Evolutionary conservation across 495 filamentous ascomycete genomes (phyloP).

Genomic region (Annulohypoxylon bovei): DNA sequence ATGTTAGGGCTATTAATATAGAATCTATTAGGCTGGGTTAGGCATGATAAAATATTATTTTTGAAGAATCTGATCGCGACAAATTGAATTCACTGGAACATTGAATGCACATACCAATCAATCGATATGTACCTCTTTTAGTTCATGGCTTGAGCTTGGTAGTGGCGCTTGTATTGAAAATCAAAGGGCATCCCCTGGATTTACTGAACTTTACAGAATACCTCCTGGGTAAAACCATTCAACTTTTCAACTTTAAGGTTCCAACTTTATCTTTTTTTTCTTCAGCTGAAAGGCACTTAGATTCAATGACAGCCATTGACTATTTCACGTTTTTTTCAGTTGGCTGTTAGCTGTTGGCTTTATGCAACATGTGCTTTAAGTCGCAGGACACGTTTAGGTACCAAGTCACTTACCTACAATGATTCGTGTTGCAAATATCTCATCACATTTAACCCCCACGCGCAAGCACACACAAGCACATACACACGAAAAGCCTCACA

Average conservation of each 20-base stretch:
- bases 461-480: not conserved
- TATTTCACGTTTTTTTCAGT: not conserved
- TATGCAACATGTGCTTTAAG: not conserved
- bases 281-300: not conserved
- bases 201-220: not conserved
- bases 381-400: not conserved
- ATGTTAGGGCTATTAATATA: not conserved
- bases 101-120: not conserved
- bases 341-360: not conserved
- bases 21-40: not conserved
- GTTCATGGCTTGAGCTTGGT: not conserved
- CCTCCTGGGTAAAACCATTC: not conserved
- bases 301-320: not conserved
- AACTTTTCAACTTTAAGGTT: not conserved
- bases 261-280: no score
- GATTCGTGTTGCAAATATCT: not conserved
- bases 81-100: not conserved
- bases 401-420: no score
- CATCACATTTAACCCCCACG: not conserved
- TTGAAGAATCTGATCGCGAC: not conserved
- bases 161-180: not conserved
- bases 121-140: no score
- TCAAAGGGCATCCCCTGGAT: no score
- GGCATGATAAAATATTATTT: not conserved
- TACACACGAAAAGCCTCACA: not conserved